phyloP scores from a whole-genome alignment of 2,329 filamentous ascomycete genomes.

The Xylaria arbuscula region DNA sequence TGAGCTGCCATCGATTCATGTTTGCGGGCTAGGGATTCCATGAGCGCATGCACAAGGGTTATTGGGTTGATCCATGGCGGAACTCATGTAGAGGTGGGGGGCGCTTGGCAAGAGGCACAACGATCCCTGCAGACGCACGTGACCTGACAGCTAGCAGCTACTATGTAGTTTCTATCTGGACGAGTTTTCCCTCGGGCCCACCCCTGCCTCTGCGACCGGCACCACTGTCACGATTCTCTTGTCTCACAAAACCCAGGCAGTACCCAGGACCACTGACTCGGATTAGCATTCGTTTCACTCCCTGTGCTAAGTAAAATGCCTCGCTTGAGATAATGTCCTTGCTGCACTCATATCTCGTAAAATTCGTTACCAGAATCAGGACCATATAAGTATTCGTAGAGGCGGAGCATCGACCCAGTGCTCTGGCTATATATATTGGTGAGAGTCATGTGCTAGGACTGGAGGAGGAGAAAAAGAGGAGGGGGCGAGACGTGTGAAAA shows the following conservation, averaged over 20 bases:
- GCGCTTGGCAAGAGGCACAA: not conserved
- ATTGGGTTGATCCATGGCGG: slow-evolving; percentile 22
- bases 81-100: slow-evolving; percentile 15
- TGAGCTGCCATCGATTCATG: slow-evolving; percentile 3
- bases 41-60: slow-evolving; percentile 15
- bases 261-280: slow-evolving; percentile 35
- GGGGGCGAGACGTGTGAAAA: not conserved
- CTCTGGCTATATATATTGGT: not conserved
- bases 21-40: slow-evolving; percentile 3
- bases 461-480: not conserved
- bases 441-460: not conserved
- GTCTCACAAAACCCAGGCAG: slow-evolving; percentile 30
- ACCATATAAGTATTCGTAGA: too few species aligned
- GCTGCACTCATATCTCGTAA: not conserved
- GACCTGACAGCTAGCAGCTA: slow-evolving; percentile 19
- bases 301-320: slow-evolving; percentile 29
- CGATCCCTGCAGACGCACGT: slow-evolving; percentile 35
- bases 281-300: slow-evolving; percentile 29
- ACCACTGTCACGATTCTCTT: slow-evolving; percentile 28
- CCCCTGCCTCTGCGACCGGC: slow-evolving; percentile 32
- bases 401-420: too few species aligned
- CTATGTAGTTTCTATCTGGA: slow-evolving; percentile 7
- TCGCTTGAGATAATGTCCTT: slow-evolving; percentile 16
- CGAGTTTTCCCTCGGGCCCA: slow-evolving; percentile 18
- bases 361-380: too few species aligned